Base-by-base conservation (phyloP, 345 rosid genomes). In the Lagerstroemia speciosa region DNA sequence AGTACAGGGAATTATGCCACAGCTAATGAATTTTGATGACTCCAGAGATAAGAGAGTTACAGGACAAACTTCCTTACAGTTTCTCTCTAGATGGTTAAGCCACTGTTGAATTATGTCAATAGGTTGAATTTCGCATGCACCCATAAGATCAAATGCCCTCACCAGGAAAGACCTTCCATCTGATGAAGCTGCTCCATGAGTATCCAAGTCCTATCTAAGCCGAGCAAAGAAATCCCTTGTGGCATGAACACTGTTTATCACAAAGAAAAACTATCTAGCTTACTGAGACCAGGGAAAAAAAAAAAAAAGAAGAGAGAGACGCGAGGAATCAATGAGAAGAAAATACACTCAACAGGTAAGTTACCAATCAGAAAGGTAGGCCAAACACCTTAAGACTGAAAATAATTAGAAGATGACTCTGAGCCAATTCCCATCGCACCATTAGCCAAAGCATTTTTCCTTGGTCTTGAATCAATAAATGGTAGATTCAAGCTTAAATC, bases 371-470 rank as follows among this genome's bases (percentile, higher is more conserved):
- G 46, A 53, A 30, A 50, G 70, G 40, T 31, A 40, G 2, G 31
- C 29, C 66, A n/a, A 71, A 67, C 38, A 94, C 99, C 91, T 94
- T 98, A 74, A n/a, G 98, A 94, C 64, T 91, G 97, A 74, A 84
- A 78, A 84, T 94, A 94, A 78, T 94, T 80, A 67, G 98, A 86
- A 76, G 99, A 92, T 31, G 99, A 94, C 78, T 94, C 98, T 1
- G 99, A 94, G 78, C 99, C 99, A 81, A 98, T 98, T 73, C 99
- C 99, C 96, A 77, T 91, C 64, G 99, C 99, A 27, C 96, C 99
- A 89, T 94, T 94, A 70, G 99, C 99, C 69, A 94, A 81, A 70
- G 98, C 98, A 89, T 94, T 94, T 85, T 88, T 94, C 74, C 96
- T 85, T 46, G 99, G 98, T 80, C 99, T 88, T 52, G 99, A 98